Evolutionary conservation across 2,329 filamentous ascomycete genomes (phyloP).

Genomic region (Colletotrichum sansevieriae): DNA sequence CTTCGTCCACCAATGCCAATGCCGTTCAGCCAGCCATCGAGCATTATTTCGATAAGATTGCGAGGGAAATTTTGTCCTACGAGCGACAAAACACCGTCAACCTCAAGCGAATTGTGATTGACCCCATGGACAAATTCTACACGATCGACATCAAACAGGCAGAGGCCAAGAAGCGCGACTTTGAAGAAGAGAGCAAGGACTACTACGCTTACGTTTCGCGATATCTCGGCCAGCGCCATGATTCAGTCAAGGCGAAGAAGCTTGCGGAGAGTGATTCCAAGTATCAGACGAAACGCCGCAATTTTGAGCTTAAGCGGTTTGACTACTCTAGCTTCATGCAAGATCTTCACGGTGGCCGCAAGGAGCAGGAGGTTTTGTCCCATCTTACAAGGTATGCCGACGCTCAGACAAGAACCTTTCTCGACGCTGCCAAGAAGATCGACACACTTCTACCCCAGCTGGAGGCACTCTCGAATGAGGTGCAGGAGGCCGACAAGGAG

Average conservation of each 20-base stretch:
- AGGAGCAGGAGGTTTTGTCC: slow-evolving; percentile 96
- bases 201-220: slow-evolving; percentile 96
- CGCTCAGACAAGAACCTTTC: slow-evolving; percentile 85
- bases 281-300: slow-evolving; percentile 92
- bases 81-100: slow-evolving; percentile 87
- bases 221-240: slow-evolving; percentile 95
- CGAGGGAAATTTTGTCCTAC: slow-evolving; percentile 88
- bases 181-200: slow-evolving; percentile 98
- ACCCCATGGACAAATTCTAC: slow-evolving; percentile 92
- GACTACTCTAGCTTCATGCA: slow-evolving; percentile 99
- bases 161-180: slow-evolving; percentile 95
- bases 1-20: slow-evolving; percentile 90
- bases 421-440: slow-evolving; percentile 87
- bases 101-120: slow-evolving; percentile 93
- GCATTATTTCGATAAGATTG: slow-evolving; percentile 98
- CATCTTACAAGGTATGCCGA: slow-evolving; percentile 95
- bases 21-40: slow-evolving; percentile 97
- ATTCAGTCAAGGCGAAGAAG: slow-evolving; percentile 98
- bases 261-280: slow-evolving; percentile 94
- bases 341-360: slow-evolving; percentile 97
- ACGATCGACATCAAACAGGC: slow-evolving; percentile 98
- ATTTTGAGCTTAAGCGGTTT: slow-evolving; percentile 97
- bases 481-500: slow-evolving; percentile 94
- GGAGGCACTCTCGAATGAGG: slow-evolving; percentile 88
- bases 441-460: slow-evolving; percentile 89